phyloP scores from a whole-genome alignment of 371 early-diverging fungal species.

The Rhizomucor miehei region DNA sequence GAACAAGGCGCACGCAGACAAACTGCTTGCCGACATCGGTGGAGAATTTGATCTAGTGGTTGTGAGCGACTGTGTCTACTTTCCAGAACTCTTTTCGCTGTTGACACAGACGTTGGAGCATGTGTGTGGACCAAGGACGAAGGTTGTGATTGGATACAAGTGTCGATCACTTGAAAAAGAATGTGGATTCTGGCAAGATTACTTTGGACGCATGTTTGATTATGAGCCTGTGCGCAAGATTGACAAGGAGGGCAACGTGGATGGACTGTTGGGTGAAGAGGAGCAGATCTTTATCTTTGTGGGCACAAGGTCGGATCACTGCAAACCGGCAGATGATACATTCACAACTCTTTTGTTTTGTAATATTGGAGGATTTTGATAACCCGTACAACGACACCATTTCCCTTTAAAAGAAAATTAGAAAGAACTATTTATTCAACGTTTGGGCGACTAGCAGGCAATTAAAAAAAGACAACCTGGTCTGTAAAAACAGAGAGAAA shows the following conservation, averaged over 20 bases:
- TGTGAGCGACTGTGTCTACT: slow-evolving; percentile 58
- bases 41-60: slow-evolving; percentile 48
- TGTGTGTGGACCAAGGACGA: slow-evolving; percentile 35
- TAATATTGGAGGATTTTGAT: slow-evolving; percentile 26
- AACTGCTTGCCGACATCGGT: slow-evolving; percentile 13
- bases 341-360: slow-evolving; percentile 52
- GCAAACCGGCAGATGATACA: slow-evolving; percentile 54
- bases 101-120: slow-evolving; percentile 44
- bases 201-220: slow-evolving; percentile 55
- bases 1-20: slow-evolving; percentile 29
- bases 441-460: no score
- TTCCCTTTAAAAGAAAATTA: neutral
- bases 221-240: slow-evolving; percentile 51
- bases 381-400: no score
- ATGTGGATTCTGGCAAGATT: slow-evolving; percentile 61
- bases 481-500: no score
- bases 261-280: slow-evolving; percentile 42
- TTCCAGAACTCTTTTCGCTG: slow-evolving; percentile 54
- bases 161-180: slow-evolving; percentile 57
- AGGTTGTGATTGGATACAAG: slow-evolving; percentile 58
- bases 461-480: no score
- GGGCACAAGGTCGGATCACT: slow-evolving; percentile 28
- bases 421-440: no score
- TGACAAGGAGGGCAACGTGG: neutral
- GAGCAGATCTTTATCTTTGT: slow-evolving; percentile 49